Percentiles rank a stretch among this genome's conserved stretches.
Evolutionary conservation across 2,329 filamentous ascomycete species (phyloP).

Genomic region (Penicillium thymicola): DNA sequence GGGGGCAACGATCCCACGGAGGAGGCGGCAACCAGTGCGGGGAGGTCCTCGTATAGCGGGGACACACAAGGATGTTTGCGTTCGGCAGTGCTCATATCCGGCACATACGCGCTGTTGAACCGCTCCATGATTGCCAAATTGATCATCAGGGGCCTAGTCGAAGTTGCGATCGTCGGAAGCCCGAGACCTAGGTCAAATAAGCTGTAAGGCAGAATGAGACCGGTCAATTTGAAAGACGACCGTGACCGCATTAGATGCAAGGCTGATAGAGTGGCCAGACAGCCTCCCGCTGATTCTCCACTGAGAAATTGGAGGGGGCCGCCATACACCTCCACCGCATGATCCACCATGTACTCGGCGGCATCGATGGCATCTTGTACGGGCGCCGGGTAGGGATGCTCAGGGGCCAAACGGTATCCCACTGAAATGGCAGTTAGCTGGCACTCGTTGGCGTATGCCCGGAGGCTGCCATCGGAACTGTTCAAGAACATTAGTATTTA

Average conservation of each 20-base stretch:
- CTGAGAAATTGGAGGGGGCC: not conserved
- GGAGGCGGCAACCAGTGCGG: not conserved
- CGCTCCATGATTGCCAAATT: not conserved
- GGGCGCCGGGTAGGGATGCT: slow-evolving; percentile 55
- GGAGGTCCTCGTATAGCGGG: not conserved
- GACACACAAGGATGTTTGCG: not conserved
- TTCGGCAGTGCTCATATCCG: not conserved
- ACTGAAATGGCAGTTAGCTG: slow-evolving; percentile 53
- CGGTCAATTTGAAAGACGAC: not conserved
- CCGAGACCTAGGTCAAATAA: not conserved
- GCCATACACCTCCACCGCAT: not conserved
- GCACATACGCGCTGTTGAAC: not conserved
- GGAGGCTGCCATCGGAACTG: slow-evolving; percentile 48
- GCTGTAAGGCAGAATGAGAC: not conserved
- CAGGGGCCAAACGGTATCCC: slow-evolving; percentile 59
- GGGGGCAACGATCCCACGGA: not conserved
- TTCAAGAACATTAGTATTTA: not conserved
- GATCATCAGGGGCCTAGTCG: not conserved
- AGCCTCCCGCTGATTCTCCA: not conserved
- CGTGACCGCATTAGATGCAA: not conserved
- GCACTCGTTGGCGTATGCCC: slow-evolving; percentile 49
- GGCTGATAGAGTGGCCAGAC: not conserved
- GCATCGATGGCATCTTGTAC: not conserved
- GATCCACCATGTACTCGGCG: not conserved
- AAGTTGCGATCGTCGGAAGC: not conserved